phyloP scores from a whole-genome alignment of 805 yeast species.

The Soucietia sequanensis region DNA sequence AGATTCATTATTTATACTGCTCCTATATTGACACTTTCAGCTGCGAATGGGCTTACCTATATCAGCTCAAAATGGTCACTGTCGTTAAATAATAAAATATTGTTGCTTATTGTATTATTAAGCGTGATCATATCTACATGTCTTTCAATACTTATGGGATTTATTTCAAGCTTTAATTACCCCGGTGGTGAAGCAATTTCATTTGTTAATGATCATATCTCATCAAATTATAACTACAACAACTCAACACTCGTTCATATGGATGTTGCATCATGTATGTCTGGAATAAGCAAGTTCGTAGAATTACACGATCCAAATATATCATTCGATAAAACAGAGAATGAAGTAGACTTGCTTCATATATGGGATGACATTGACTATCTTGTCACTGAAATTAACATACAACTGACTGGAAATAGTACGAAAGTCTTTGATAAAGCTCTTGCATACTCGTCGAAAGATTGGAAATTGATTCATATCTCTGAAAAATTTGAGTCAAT shows the following conservation, averaged over 20 bases:
- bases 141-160: slow-evolving; percentile 52
- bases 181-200: slow-evolving; percentile 83
- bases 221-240: slow-evolving; percentile 15
- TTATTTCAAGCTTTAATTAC: slow-evolving; percentile 71
- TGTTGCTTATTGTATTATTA: slow-evolving; percentile 19
- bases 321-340: slow-evolving; percentile 79
- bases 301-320: slow-evolving; percentile 44
- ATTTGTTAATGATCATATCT: slow-evolving; percentile 46
- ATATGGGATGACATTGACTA: slow-evolving; percentile 30
- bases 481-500: slow-evolving; percentile 20
- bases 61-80: slow-evolving; percentile 17
- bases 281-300: slow-evolving; percentile 78
- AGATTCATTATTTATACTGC: slow-evolving; percentile 76
- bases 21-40: slow-evolving; percentile 65
- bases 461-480: slow-evolving; percentile 22
- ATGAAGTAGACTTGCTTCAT: slow-evolving; percentile 27
- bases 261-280: slow-evolving; percentile 81
- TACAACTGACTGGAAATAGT: too few relatives aligned
- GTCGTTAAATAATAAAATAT: slow-evolving; percentile 23
- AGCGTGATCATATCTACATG: slow-evolving; percentile 28
- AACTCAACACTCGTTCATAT: slow-evolving; percentile 59
- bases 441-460: slow-evolving; percentile 5
- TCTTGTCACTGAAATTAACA: slow-evolving; percentile 26
- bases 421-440: too few relatives aligned
- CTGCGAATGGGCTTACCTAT: slow-evolving; percentile 57